Evolutionary conservation across 2,329 filamentous ascomycete genomes (phyloP).

Genomic region (Diplodia sapinea): DNA sequence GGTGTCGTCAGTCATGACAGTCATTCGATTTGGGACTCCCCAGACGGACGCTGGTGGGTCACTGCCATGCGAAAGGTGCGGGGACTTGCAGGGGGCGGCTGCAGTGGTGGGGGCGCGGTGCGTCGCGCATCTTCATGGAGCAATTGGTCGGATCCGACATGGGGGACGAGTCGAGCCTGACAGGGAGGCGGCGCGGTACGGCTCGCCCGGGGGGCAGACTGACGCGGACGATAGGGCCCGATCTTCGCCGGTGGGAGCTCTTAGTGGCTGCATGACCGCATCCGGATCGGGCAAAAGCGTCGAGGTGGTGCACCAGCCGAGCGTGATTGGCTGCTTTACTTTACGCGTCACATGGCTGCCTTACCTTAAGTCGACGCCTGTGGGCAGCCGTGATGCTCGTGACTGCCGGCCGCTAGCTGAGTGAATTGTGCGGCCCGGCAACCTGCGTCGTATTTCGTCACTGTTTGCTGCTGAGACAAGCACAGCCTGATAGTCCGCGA

Average conservation of each 20-base stretch:
- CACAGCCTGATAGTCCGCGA: neutral
- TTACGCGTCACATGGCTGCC: conserved; percentile 12
- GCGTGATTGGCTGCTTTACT: conserved; percentile 15
- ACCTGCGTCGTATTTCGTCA: neutral
- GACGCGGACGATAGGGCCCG: conserved; percentile 15
- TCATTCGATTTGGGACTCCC: conserved; percentile 20
- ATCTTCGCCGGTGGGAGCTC: neutral
- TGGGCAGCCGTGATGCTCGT: conserved; percentile 4
- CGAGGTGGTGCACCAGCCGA: neutral
- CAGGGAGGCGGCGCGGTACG: conserved; percentile 21
- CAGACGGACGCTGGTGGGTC: neutral
- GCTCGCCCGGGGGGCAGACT: conserved; percentile 17
- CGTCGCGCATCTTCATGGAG: conserved; percentile 10
- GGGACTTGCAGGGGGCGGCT: conserved; percentile 9
- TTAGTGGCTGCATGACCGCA: conserved; percentile 11
- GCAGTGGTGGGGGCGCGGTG: conserved; percentile 12
- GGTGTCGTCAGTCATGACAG: conserved; percentile 3
- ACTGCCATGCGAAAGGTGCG: conserved; percentile 8
- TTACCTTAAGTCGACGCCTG: conserved; percentile 17
- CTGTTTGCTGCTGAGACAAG: conserved; percentile 13
- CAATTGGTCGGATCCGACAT: conserved; percentile 8
- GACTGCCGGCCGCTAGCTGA: conserved; percentile 5
- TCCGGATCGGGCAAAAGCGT: conserved; percentile 4
- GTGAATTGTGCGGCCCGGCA: conserved; percentile 17
- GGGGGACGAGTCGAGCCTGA: conserved; percentile 7